Conservation (phyloP, 305 asterid species). For the Fraxinus floribunda region DNA sequence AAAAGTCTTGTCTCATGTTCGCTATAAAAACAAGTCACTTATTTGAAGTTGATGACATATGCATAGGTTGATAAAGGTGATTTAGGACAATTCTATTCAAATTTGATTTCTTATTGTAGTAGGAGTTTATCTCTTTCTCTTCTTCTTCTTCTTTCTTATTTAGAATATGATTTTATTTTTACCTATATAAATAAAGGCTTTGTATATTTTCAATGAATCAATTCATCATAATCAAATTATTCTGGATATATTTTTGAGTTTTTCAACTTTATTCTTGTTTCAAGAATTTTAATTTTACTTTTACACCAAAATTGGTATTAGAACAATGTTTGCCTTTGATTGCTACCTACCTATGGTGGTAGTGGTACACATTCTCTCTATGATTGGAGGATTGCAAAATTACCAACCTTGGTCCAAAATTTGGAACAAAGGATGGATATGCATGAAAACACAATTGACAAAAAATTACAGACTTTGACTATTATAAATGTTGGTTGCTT, state of each 20-base stretch:
- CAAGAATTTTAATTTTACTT: background rate
- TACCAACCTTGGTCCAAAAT: background rate
- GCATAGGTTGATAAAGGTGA: background rate
- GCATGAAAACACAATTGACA: background rate
- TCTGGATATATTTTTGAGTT: background rate
- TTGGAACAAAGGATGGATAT: background rate
- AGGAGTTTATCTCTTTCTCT: background rate
- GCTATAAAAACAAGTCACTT: background rate
- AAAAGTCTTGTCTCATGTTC: background rate
- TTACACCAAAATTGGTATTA: background rate
- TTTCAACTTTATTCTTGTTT: background rate
- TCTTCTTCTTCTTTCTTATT: no score
- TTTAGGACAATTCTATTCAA: background rate
- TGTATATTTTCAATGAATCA: background rate
- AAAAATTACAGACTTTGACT: background rate
- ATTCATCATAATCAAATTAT: background rate
- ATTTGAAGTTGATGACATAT: background rate
- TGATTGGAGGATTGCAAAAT: background rate
- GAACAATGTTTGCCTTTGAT: background rate
- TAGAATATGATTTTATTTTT: background rate
- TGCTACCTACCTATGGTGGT: background rate
- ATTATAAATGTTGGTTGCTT: background rate
- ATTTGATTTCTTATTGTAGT: background rate
- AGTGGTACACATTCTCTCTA: background rate
- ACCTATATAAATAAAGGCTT: background rate